Conservation (phyloP, 495 filamentous ascomycete genomes). For the Hyaloscypha variabilis region DNA sequence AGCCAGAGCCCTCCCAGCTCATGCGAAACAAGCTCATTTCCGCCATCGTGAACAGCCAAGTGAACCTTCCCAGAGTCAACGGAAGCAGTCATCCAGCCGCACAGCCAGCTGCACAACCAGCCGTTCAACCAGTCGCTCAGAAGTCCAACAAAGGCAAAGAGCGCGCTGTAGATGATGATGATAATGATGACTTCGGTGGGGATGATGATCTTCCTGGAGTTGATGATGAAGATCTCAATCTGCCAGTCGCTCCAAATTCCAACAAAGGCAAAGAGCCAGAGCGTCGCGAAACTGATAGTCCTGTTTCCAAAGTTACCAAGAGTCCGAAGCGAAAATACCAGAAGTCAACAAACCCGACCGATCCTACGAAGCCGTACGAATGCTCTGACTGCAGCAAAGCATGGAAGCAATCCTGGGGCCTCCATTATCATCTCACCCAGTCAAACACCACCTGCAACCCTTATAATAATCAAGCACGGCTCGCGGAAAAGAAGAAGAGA, state of each 20-base stretch:
- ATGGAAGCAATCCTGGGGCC: conserved; percentile 55
- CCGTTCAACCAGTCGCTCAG: no score
- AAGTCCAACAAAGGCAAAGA: no score
- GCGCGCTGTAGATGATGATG: no score
- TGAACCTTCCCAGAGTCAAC: no score
- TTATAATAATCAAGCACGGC: conserved; percentile 33
- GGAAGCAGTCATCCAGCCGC: no score
- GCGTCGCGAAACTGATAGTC: no score
- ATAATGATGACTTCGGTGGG: neutral
- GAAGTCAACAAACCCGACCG: neutral
- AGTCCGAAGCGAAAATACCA: conserved; percentile 18
- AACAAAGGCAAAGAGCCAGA: no score
- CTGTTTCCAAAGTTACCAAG: no score
- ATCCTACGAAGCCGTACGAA: conserved; percentile 24
- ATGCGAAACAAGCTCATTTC: conserved; percentile 24
- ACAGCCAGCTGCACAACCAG: no score
- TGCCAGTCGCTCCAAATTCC: no score
- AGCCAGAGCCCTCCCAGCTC: conserved; percentile 3
- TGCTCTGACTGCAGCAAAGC: conserved; percentile 50
- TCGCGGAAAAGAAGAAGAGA: neutral
- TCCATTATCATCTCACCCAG: conserved; percentile 54
- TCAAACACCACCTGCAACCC: conserved; percentile 53
- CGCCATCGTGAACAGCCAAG: no score
- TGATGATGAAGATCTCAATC: neutral
- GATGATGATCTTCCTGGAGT: neutral